phyloP scores from a whole-genome alignment of 805 yeast genomes.

The Metschnikowia peoriensis region DNA sequence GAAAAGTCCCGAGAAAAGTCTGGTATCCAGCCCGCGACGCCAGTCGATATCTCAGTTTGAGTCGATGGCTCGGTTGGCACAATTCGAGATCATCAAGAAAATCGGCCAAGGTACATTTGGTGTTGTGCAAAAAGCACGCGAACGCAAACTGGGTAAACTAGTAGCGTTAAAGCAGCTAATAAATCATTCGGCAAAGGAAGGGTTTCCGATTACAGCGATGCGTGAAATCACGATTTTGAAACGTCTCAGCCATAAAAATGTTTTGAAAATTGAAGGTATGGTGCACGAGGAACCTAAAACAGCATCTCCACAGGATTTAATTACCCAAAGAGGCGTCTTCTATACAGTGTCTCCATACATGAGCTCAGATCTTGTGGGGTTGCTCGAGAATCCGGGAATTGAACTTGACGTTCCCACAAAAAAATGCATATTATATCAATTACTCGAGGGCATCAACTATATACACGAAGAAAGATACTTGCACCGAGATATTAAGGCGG shows the following conservation, averaged over 20 bases:
- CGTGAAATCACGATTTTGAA: constrained; percentile 86
- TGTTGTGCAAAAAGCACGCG: constrained; percentile 78
- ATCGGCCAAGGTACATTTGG: constrained; percentile 51
- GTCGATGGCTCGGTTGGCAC: constrained; percentile 32
- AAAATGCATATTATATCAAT: constrained; percentile 78
- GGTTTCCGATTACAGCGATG: constrained; percentile 92
- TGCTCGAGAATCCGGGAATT: constrained; percentile 76
- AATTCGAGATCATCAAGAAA: constrained; percentile 35
- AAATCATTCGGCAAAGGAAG: constrained; percentile 73
- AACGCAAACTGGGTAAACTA: constrained; percentile 48
- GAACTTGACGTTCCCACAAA: constrained; percentile 61
- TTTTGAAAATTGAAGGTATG: constrained; percentile 78
- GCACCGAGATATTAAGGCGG: constrained; percentile 94
- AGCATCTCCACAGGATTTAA: constrained; percentile 30
- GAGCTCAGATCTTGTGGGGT: constrained; percentile 88
- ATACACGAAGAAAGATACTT: constrained; percentile 60
- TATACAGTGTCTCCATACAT: constrained; percentile 92
- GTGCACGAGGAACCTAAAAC: constrained; percentile 48
- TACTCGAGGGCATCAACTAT: constrained; percentile 76
- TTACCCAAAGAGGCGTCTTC: constrained; percentile 48
- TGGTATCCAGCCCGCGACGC: constrained; percentile 1
- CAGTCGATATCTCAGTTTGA: constrained; percentile 25
- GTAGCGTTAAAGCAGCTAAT: constrained; percentile 89
- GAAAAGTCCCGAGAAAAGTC: not conserved
- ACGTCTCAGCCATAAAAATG: constrained; percentile 63